These are phyloP conservation scores for Mycena chlorophos DNA, from an alignment of 768 basidiomycete species.

Conservation along the genomic window DNA sequence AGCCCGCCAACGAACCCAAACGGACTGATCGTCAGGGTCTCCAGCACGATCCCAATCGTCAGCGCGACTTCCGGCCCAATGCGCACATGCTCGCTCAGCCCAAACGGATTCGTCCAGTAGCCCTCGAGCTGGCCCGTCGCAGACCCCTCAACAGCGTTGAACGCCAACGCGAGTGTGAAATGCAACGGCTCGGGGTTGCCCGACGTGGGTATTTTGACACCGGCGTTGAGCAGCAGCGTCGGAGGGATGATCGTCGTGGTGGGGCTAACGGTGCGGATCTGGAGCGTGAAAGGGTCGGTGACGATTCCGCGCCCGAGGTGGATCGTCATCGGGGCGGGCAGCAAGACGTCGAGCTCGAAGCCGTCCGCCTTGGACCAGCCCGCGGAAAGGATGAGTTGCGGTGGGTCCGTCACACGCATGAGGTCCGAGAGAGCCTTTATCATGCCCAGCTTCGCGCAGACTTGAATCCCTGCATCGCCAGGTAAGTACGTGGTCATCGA, in stretches of 20 bases:
- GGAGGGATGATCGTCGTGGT: neutral
- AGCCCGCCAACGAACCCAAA: conserved; percentile 10
- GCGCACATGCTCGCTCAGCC: neutral
- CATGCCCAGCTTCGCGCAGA: conserved; percentile 6
- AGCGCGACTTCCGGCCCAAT: conserved; percentile 12
- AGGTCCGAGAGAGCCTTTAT: neutral
- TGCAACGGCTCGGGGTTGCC: conserved; percentile 1
- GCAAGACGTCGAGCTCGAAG: conserved; percentile 2
- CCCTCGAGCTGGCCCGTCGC: conserved; percentile 5
- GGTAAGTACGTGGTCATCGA: too few species aligned
- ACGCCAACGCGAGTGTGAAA: conserved; percentile 1
- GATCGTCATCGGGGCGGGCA: conserved; percentile 1
- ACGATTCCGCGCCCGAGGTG: conserved; percentile 8
- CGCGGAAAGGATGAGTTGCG: conserved; percentile 1
- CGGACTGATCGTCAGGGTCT: neutral
- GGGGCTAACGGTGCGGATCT: neutral
- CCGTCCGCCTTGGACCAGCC: conserved; percentile 8
- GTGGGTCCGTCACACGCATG: neutral
- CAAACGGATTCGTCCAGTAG: conserved; percentile 15
- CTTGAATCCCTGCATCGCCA: conserved; percentile 5
- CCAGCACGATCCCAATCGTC: conserved; percentile 2
- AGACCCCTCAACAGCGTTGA: neutral
- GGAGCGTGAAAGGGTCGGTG: conserved; percentile 8
- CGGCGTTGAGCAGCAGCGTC: conserved; percentile 1
- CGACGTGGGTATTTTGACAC: conserved; percentile 9